These are phyloP conservation scores for Solanum corneliomulleri DNA, from an alignment of 257 asterid genomes.

Conservation along the genomic window DNA sequence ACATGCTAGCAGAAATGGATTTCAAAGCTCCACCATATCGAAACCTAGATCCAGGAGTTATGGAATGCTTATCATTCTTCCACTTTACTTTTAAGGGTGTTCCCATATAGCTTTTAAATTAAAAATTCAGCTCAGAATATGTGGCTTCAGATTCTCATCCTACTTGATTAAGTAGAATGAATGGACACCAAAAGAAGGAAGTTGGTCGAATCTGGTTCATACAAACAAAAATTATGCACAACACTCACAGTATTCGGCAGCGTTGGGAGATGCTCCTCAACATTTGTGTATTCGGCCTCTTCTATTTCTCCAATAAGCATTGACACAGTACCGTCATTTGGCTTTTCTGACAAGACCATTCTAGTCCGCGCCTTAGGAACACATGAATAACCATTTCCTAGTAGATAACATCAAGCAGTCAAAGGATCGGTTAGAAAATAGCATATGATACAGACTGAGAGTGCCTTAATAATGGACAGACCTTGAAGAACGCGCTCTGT, in stretches of 20 bases:
- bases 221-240: not conserved
- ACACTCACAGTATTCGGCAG: constrained; percentile 84
- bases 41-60: not conserved
- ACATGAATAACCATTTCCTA: constrained; percentile 50
- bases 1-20: not conserved
- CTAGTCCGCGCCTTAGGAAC: constrained; percentile 58
- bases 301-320: constrained; percentile 82
- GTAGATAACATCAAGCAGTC: constrained; percentile 8
- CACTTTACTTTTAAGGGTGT: not conserved
- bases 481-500: constrained; percentile 75
- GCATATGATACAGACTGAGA: not conserved
- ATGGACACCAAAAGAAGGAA: not conserved
- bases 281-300: constrained; percentile 48
- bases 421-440: constrained; percentile 13
- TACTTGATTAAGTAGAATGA: not conserved
- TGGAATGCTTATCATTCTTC: not conserved
- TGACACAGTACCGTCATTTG: constrained; percentile 79
- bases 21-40: not conserved
- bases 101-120: not conserved
- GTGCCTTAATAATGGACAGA: constrained; percentile 15
- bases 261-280: constrained; percentile 80
- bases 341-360: constrained; percentile 91
- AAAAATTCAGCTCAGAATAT: not conserved
- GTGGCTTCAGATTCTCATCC: not conserved
- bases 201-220: not conserved